Base-by-base conservation (phyloP, 2,329 filamentous ascomycete species). In the Claviceps spartinae region DNA sequence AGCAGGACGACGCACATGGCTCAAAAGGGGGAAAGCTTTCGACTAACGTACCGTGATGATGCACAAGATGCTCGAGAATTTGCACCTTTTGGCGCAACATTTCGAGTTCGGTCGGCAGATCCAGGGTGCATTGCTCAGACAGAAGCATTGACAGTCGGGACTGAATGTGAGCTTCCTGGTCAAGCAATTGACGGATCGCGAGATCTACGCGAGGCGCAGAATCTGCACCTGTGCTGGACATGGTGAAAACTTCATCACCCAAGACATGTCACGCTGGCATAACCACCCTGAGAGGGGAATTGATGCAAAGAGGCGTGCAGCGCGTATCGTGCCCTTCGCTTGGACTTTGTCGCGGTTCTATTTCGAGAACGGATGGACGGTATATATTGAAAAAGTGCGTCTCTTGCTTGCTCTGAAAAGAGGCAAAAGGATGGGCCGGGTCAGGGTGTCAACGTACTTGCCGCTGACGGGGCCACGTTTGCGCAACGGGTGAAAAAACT, bases 61-160 rank as follows among this genome's bases (percentile, higher is more conserved):
- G 67, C 50, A 70, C 70, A 62, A 74, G 74, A 52, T 66, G 63
- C 58, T 74, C 70, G 52, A 81, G 66, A 44, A 72, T 68, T 53
- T 68, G 71, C 52, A 74, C 65, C 63, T 80, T 81, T 63, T 77
- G 71, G 54, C 73, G 75, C 59, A 81, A 66, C 73, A 79, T 77
- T 49, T 71, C 69, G 30, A 78, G 65, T 66, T 81, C 77, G 48
- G 70, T 56, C 55, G 68, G 69, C 57, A 71, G 64, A 61, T 77
- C 72, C 50, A 71, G 67, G 47, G 69, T 69, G 65, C 74, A 71
- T 56, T 71, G 73, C 57, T 67, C 66, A 51, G 72, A 71, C 16
- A 77, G 67, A 47, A 78, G 63, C 54, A 67, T 67, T 52, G 72
- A 69, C 50, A 78, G 67, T 61, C 71, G 72, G 55, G 74, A 69